These are phyloP conservation scores for Plasmodium relictum DNA, from an alignment of 169 alveolate species.

Conservation along the genomic window DNA sequence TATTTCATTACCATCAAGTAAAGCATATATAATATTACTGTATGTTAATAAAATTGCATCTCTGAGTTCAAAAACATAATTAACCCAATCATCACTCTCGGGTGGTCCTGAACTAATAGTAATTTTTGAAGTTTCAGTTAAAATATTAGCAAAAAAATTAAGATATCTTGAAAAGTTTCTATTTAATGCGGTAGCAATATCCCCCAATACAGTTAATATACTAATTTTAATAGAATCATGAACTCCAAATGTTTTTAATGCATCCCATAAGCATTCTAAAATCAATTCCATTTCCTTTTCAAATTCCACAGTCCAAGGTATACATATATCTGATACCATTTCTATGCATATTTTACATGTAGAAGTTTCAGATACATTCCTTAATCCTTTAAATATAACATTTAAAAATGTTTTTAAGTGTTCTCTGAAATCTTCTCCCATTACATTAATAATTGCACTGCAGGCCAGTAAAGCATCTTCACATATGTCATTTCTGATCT, in stretches of 20 bases:
- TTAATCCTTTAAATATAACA: slow-evolving; percentile 77
- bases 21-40: slow-evolving; percentile 91
- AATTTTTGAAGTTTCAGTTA: slow-evolving; percentile 91
- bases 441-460: slow-evolving; percentile 86
- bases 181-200: slow-evolving; percentile 91
- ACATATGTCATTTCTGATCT: slow-evolving; percentile 73
- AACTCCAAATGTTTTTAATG: slow-evolving; percentile 84
- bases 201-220: slow-evolving; percentile 92
- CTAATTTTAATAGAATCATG: slow-evolving; percentile 91
- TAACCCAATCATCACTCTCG: slow-evolving; percentile 93
- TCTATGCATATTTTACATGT: slow-evolving; percentile 86
- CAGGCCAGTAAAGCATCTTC: slow-evolving; percentile 91
- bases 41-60: slow-evolving; percentile 91
- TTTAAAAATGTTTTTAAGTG: slow-evolving; percentile 77
- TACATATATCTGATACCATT: slow-evolving; percentile 89
- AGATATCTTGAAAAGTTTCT: slow-evolving; percentile 86
- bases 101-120: slow-evolving; percentile 90
- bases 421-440: slow-evolving; percentile 76
- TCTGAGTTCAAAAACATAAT: slow-evolving; percentile 91
- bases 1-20: slow-evolving; percentile 89
- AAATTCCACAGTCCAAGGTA: slow-evolving; percentile 83
- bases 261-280: slow-evolving; percentile 78
- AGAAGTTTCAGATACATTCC: slow-evolving; percentile 76
- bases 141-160: slow-evolving; percentile 86
- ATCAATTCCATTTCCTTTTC: slow-evolving; percentile 81